Base-by-base conservation (phyloP, 345 rosid species). In the Gossypium longicalyx region DNA sequence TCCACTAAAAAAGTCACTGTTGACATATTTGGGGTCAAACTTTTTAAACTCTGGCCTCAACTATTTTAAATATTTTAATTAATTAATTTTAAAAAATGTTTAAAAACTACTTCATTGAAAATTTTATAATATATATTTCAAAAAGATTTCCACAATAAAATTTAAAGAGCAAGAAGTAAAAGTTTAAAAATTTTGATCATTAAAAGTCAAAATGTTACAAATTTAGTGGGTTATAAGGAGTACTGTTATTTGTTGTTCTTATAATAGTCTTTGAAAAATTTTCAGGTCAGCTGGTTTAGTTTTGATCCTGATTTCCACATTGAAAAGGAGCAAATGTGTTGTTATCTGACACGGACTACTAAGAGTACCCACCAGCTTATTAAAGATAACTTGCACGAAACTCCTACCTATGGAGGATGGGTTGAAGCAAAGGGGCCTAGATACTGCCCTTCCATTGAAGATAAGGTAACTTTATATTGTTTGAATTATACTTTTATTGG, bases 391-490 rank as follows among this genome's bases (percentile, higher is more conserved):
- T 85, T 94, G 89, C 97, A 90, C 78, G 98, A 92, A 81, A 92
- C 98, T 78, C 98, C 98, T 78, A 94, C 98, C 69, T 94, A 94
- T 86, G 98, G 98, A 76, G 98, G 98, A 74, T 94, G 98, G 98
- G 91, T 92, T 67, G 98, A 94, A 86, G 95, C 98, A 44, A 94
- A 91, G 83, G 98, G 98, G 74, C 98, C 98, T 79, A 83, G 98
- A 85, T 94, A 94, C 85, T 94, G 98, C 84, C 98, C 98, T 83
- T 91, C 98, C 58, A 94, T 94, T 67, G 98, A 94, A 81, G 98
- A 94, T 80, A 94, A 94, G 97, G 98, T 92, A 79, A 52, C 19
- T 8, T 53, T 23, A 22, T 58, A 23, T 25, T 59, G 23, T 44
- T 72, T 57, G 57, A 44, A 41, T 53, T 64, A 41, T 52, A 9